Evolutionary conservation across 1,284 basidiomycete species (phyloP).

Genomic region (Boletellus sp.): DNA sequence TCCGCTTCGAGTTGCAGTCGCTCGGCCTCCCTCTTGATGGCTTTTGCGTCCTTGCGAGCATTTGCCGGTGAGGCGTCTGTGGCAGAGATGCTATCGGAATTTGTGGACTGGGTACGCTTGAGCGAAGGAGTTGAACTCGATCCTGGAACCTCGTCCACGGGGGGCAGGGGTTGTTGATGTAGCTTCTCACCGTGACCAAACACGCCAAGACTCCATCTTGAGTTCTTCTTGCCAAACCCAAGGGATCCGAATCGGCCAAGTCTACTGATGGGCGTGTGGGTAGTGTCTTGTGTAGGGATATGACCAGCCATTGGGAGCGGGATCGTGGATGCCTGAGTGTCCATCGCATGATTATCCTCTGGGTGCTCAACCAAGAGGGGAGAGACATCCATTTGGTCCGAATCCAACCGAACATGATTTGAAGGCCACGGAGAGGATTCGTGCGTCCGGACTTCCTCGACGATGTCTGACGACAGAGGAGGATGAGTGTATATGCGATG

Average conservation of each 20-base stretch:
- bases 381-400: slow-evolving; percentile 61
- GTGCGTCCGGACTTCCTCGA: slow-evolving; percentile 39
- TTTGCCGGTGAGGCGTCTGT: slow-evolving; percentile 50
- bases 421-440: slow-evolving; percentile 28
- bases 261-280: slow-evolving; percentile 45
- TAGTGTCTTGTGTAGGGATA: slow-evolving; percentile 27
- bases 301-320: slow-evolving; percentile 37
- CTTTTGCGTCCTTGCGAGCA: slow-evolving; percentile 67
- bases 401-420: slow-evolving; percentile 39
- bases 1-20: slow-evolving; percentile 82
- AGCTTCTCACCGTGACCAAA: slow-evolving; percentile 76
- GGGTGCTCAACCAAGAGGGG: slow-evolving; percentile 42
- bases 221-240: slow-evolving; percentile 62
- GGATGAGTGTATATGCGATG: slow-evolving; percentile 30
- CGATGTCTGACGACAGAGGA: slow-evolving; percentile 31
- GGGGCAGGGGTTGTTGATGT: slow-evolving; percentile 55
- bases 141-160: slow-evolving; percentile 66
- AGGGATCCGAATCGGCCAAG: slow-evolving; percentile 52
- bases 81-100: slow-evolving; percentile 65
- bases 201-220: slow-evolving; percentile 63
- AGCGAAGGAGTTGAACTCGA: slow-evolving; percentile 61
- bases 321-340: slow-evolving; percentile 51
- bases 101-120: slow-evolving; percentile 84
- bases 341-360: slow-evolving; percentile 44
- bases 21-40: slow-evolving; percentile 88